Evolutionary conservation across 768 basidiomycete species (phyloP).

Genomic region (Mycena polygramma): DNA sequence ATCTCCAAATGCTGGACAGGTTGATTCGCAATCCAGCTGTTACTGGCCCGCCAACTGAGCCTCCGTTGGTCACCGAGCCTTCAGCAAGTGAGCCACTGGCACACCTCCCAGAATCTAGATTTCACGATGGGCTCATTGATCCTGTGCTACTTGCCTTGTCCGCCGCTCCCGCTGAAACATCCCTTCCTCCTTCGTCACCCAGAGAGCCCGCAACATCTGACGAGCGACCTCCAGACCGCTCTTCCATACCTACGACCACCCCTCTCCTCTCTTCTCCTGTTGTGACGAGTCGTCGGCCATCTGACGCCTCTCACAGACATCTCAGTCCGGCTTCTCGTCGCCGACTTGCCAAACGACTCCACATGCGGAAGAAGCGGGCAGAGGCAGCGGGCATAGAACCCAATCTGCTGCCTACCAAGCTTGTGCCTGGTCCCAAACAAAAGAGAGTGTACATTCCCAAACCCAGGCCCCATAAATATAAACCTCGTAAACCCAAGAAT

Average conservation of each 20-base stretch:
- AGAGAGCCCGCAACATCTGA: background rate
- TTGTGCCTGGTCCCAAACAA: slow-evolving; percentile 53
- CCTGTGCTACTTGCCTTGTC: slow-evolving; percentile 15
- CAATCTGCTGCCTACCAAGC: slow-evolving; percentile 46
- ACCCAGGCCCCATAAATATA: slow-evolving; percentile 19
- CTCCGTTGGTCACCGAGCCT: background rate
- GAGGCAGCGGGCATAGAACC: slow-evolving; percentile 52
- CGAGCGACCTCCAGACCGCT: background rate
- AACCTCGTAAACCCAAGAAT: slow-evolving; percentile 23
- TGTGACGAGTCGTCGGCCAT: slow-evolving; percentile 5
- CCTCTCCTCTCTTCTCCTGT: slow-evolving; percentile 31
- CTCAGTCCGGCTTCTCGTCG: slow-evolving; percentile 64
- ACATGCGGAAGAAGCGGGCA: slow-evolving; percentile 82
- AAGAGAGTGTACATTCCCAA: slow-evolving; percentile 17
- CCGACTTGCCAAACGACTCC: slow-evolving; percentile 71
- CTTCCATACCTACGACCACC: slow-evolving; percentile 18
- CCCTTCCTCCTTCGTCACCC: background rate
- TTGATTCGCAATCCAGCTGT: slow-evolving; percentile 40
- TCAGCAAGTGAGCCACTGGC: too few relatives aligned
- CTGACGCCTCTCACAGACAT: slow-evolving; percentile 24
- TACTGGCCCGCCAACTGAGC: slow-evolving; percentile 12
- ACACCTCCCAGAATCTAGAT: background rate
- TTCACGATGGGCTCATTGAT: slow-evolving; percentile 17
- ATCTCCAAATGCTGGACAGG: slow-evolving; percentile 45
- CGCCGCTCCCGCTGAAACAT: background rate